Evolutionary conservation across 495 filamentous ascomycete species (phyloP), one percentile per base, ranked within the genome.

Genomic region (Amniculicola lignicola): DNA sequence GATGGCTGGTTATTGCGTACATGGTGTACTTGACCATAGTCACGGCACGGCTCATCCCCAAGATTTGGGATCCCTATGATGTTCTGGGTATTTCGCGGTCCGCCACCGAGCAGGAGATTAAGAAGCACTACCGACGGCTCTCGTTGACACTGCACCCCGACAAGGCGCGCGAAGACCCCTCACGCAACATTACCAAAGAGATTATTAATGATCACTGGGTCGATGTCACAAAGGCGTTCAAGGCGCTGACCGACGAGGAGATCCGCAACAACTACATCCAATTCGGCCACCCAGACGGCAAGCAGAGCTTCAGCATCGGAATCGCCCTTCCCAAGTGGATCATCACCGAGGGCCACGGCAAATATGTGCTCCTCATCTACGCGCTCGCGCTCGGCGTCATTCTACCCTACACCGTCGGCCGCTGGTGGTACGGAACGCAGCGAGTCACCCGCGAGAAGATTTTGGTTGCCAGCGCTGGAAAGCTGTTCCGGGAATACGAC

Each of bases 361-460:
- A 96, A 75, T 97, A 95, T 66, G 88, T 96, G 39, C 77, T 98
- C 53, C 72, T 95, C 61, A 77, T 97, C 39, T 98, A 98, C 68
- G 90, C 88, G 9, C 71, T 80, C 36, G 75, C 96, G 31, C 80
- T 98, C 29, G 94, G 91, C 43, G 88, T 96, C 25, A 72, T 96
- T 36, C 72, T 98, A 38, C 93, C 93, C 11, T 98, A 96, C 66
- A 77, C 94, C 42, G 94, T 97, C 31, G 93, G 93, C 22, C 87
- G 85, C 28, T 98, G 93, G 93, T 98, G 93, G 93, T 98, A 97
- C 69, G 93, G 93, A 47, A 95, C 89, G 5, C 89, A 95, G 67
- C 79, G 84, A 41, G 79, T 88, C 67, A 96, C 93, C 16, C 93
- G 89, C 70, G 93, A 98, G 72, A 85, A 86, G 58, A 86, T 97